Percentiles rank a stretch among this genome's conserved stretches.
These are phyloP conservation scores for Cryptococcus sp. DNA, from an alignment of 1,284 basidiomycete genomes.

Conservation along the genomic window DNA sequence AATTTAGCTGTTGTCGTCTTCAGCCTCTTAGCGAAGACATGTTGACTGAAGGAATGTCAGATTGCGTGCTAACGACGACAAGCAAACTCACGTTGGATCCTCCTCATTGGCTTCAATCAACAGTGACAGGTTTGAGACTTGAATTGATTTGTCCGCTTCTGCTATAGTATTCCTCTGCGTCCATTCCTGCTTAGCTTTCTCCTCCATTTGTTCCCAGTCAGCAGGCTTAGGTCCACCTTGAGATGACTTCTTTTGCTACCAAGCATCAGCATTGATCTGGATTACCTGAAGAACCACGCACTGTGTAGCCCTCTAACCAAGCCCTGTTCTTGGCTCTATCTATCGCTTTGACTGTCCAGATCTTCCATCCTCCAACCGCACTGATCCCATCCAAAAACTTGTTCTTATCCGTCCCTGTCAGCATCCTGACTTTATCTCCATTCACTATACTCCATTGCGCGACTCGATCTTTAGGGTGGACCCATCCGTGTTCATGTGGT, in stretches of 20 bases:
- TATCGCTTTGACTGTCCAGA: not conserved
- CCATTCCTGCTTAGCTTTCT: not conserved
- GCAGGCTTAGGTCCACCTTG: no score
- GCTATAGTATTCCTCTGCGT: not conserved
- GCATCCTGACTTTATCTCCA: not conserved
- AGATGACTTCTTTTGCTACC: no score
- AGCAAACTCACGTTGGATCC: conserved; percentile 4
- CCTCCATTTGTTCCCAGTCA: not conserved
- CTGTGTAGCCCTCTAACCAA: not conserved
- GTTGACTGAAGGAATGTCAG: not conserved
- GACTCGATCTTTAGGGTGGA: conserved; percentile 1
- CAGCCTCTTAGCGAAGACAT: conserved; percentile 1
- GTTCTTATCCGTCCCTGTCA: not conserved
- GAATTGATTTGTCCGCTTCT: not conserved
- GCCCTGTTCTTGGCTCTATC: not conserved
- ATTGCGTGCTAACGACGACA: not conserved
- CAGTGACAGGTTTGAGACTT: not conserved
- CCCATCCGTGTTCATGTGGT: not conserved
- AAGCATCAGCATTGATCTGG: not conserved
- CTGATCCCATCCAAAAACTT: not conserved
- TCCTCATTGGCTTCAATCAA: not conserved
- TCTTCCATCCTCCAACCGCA: conserved; percentile 3
- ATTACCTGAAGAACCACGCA: not conserved
- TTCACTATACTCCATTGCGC: not conserved
- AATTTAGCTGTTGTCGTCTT: not conserved